Evolutionary conservation across 2,329 filamentous ascomycete genomes (phyloP).

Genomic region (Colletotrichum trifolii): DNA sequence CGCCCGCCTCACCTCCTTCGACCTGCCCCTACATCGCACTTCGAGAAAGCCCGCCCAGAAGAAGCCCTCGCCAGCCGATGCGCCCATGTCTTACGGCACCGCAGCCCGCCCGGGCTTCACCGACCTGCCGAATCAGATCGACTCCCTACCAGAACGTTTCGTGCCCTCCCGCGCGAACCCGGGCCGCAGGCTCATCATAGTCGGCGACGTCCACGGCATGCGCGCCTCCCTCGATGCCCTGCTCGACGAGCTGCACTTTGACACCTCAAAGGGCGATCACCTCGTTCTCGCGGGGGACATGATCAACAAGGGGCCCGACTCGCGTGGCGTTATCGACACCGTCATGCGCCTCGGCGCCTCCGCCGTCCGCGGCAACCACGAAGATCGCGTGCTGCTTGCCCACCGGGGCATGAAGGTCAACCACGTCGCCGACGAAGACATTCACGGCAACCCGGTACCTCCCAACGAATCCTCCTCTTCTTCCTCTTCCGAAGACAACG

Average conservation of each 20-base stretch:
- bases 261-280: slow-evolving; percentile 69
- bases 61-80: slow-evolving; percentile 42
- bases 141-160: slow-evolving; percentile 43
- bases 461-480: not conserved
- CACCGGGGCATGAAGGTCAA: slow-evolving; percentile 56
- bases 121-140: slow-evolving; percentile 38
- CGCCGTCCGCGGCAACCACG: slow-evolving; percentile 91
- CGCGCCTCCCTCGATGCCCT: slow-evolving; percentile 73
- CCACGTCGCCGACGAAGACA: slow-evolving; percentile 39
- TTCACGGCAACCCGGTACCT: slow-evolving; percentile 37
- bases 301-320: slow-evolving; percentile 89
- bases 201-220: slow-evolving; percentile 96
- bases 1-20: slow-evolving; percentile 45
- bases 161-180: slow-evolving; percentile 50
- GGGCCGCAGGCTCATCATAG: slow-evolving; percentile 74
- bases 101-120: slow-evolving; percentile 52
- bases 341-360: slow-evolving; percentile 80
- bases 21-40: slow-evolving; percentile 22
- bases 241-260: slow-evolving; percentile 74
- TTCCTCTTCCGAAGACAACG: slow-evolving; percentile 41
- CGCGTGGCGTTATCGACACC: slow-evolving; percentile 78
- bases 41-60: slow-evolving; percentile 29
- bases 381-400: slow-evolving; percentile 83
- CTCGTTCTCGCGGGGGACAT: slow-evolving; percentile 82
- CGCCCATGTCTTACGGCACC: slow-evolving; percentile 53